Evolutionary conservation across 176 grass and related monocot species (phyloP).

Genomic region (Cenchrus purpureus): DNA sequence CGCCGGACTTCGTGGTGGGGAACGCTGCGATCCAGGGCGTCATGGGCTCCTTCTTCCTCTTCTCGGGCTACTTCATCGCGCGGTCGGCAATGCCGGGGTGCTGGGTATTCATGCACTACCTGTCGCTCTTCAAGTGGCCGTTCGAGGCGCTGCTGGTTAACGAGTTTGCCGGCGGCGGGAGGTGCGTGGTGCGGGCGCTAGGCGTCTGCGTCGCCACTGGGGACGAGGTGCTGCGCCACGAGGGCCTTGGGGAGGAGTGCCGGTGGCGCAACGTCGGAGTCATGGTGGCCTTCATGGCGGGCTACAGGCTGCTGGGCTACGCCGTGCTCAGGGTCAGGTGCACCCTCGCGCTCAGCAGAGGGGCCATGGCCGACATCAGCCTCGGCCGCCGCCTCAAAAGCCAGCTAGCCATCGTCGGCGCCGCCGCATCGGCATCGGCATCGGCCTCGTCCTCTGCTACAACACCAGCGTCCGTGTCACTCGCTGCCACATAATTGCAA

Average conservation of each 20-base stretch:
- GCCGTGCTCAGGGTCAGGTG: constrained; percentile 18
- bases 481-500: too few species aligned
- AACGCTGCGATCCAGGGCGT: constrained; percentile 36
- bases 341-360: constrained; percentile 11
- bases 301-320: constrained; percentile 30
- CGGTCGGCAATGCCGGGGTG: constrained; percentile 14
- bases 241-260: constrained; percentile 34
- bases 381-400: not conserved
- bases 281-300: constrained; percentile 25
- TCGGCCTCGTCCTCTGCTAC: too few species aligned
- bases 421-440: too few species aligned
- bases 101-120: constrained; percentile 40
- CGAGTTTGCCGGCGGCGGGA: constrained; percentile 35
- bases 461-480: too few species aligned
- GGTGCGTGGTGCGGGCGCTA: not conserved
- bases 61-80: constrained; percentile 40
- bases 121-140: constrained; percentile 35
- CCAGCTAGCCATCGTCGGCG: too few species aligned
- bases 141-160: constrained; percentile 39
- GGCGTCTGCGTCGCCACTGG: constrained; percentile 16
- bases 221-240: constrained; percentile 27
- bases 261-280: constrained; percentile 30
- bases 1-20: constrained; percentile 37
- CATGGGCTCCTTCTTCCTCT: constrained; percentile 44
- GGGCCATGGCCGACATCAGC: too few species aligned